Evolutionary conservation across 2,329 filamentous ascomycete species (phyloP).

Genomic region (Sclerotinia subarctica): DNA sequence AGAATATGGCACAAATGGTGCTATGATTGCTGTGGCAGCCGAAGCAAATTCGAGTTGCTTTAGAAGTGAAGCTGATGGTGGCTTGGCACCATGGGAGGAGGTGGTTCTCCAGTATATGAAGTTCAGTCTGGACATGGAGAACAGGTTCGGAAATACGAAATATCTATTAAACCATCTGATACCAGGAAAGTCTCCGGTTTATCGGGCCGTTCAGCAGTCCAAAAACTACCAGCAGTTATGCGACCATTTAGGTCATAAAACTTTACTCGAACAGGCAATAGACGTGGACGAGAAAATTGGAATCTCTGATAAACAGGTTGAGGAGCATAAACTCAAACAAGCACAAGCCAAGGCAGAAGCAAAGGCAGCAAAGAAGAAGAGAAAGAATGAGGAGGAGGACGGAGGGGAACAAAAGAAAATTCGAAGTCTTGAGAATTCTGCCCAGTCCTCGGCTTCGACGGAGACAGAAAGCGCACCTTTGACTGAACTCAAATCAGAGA

Average conservation of each 20-base stretch:
- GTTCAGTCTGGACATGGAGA: slow-evolving; percentile 71
- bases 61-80: slow-evolving; percentile 64
- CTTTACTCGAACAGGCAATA: slow-evolving; percentile 61
- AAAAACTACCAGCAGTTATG: slow-evolving; percentile 72
- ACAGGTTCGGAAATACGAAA: slow-evolving; percentile 90
- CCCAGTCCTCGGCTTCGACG: background rate
- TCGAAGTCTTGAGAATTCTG: slow-evolving; percentile 7
- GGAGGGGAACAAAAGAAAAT: slow-evolving; percentile 13
- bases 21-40: slow-evolving; percentile 93
- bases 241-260: slow-evolving; percentile 59
- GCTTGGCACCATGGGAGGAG: slow-evolving; percentile 69
- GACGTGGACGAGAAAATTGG: slow-evolving; percentile 53
- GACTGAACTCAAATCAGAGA: slow-evolving; percentile 9
- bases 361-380: slow-evolving; percentile 14
- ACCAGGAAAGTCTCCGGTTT: slow-evolving; percentile 69
- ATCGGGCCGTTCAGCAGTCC: slow-evolving; percentile 58
- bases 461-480: background rate
- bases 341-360: slow-evolving; percentile 24
- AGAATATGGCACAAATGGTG: slow-evolving; percentile 85
- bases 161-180: slow-evolving; percentile 83
- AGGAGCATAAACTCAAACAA: slow-evolving; percentile 23
- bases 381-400: slow-evolving; percentile 7
- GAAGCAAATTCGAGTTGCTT: slow-evolving; percentile 93
- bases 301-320: slow-evolving; percentile 24
- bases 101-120: slow-evolving; percentile 74